These are phyloP conservation scores for Scleroderma citrinum DNA, from an alignment of 768 basidiomycete genomes.

Conservation along the genomic window DNA sequence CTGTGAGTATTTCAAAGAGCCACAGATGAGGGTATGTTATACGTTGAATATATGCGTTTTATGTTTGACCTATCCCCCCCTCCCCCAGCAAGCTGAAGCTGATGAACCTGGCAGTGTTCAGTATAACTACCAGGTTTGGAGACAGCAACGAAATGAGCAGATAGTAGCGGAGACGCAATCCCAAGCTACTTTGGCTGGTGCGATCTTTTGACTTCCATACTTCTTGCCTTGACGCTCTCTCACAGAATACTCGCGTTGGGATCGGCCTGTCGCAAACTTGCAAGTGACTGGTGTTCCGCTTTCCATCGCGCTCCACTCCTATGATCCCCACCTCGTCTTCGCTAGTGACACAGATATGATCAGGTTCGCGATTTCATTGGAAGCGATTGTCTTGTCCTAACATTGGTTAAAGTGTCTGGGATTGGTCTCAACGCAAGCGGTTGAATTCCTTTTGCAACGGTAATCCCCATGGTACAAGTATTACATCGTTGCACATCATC, in stretches of 20 bases:
- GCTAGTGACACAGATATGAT: slow-evolving; percentile 85
- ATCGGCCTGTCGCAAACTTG: slow-evolving; percentile 61
- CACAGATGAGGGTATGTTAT: slow-evolving; percentile 88
- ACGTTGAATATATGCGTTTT: neutral
- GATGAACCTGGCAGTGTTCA: slow-evolving; percentile 93
- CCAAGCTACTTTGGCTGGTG: slow-evolving; percentile 73
- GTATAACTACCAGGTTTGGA: slow-evolving; percentile 95
- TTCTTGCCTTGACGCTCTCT: neutral
- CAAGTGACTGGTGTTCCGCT: slow-evolving; percentile 56
- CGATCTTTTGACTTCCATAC: slow-evolving; percentile 15
- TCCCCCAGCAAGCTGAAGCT: slow-evolving; percentile 76
- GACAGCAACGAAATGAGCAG: slow-evolving; percentile 84
- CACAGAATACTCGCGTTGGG: slow-evolving; percentile 63
- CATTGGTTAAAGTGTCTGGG: slow-evolving; percentile 66
- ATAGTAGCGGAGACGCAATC: slow-evolving; percentile 62
- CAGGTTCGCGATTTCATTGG: slow-evolving; percentile 43
- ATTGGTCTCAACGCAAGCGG: slow-evolving; percentile 80
- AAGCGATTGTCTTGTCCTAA: slow-evolving; percentile 1
- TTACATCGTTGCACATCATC: slow-evolving; percentile 87
- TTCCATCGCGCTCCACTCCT: slow-evolving; percentile 86
- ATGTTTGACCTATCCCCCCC: slow-evolving; percentile 7
- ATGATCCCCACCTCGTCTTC: slow-evolving; percentile 81
- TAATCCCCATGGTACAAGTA: slow-evolving; percentile 72
- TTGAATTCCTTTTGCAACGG: slow-evolving; percentile 86
- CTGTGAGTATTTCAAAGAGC: slow-evolving; percentile 94